A percentile compares a stretch with the other conserved stretches of the same genome.
Conservation (phyloP, 495 filamentous ascomycete species). For the Neurospora tetraspora region DNA sequence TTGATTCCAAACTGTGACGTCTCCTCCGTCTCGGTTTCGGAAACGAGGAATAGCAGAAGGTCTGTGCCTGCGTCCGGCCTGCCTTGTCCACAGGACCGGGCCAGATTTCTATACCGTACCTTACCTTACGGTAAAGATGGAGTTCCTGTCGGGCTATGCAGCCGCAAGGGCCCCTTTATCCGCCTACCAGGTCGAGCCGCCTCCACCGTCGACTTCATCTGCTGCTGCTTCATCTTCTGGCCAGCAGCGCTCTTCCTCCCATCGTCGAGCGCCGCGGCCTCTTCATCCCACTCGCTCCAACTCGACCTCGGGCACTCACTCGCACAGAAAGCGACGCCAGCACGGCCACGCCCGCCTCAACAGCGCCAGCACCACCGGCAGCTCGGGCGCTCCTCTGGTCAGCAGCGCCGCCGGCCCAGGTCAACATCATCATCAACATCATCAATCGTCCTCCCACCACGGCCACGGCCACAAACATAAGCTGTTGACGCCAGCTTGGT, state of each 20-base stretch:
- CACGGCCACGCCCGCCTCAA: conserved; percentile 19
- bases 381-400: conserved; percentile 8
- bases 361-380: conserved; percentile 25
- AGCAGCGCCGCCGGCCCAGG: conserved; percentile 5
- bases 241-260: not conserved
- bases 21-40: not conserved
- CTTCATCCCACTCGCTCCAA: conserved; percentile 21
- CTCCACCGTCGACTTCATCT: conserved; percentile 5
- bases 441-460: not conserved
- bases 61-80: not conserved
- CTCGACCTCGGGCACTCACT: conserved; percentile 19
- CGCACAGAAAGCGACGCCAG: conserved; percentile 17
- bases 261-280: not conserved
- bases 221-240: not conserved
- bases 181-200: conserved; percentile 24
- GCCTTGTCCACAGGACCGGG: not conserved
- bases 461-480: not conserved
- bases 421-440: conserved; percentile 3
- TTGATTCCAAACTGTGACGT: not conserved
- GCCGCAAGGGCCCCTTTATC: conserved; percentile 26
- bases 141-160: conserved; percentile 26
- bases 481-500: not conserved
- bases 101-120: not conserved
- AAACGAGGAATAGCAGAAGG: not conserved
- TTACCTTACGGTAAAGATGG: conserved; percentile 12